These are phyloP conservation scores for Zoysia japonica DNA, from an alignment of 176 grass and related monocot species.

Conservation along the genomic window DNA sequence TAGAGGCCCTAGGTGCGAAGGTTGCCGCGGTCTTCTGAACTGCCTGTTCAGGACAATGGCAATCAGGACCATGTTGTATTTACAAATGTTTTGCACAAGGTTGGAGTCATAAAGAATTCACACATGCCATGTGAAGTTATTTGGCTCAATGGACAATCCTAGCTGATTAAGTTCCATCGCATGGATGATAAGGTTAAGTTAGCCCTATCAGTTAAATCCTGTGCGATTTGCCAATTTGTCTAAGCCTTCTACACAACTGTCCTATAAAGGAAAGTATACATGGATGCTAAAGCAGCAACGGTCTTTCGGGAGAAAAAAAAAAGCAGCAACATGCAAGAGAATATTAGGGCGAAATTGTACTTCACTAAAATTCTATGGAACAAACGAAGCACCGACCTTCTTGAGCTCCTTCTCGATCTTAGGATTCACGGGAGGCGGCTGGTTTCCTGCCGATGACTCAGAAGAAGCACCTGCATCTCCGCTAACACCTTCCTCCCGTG, in stretches of 20 bases:
- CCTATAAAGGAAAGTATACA: background rate
- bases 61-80: background rate
- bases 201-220: background rate
- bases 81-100: slow-evolving; percentile 4
- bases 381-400: slow-evolving; percentile 56
- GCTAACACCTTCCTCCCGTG: slow-evolving; percentile 24
- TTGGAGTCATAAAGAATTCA: background rate
- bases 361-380: background rate
- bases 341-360: background rate
- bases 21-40: slow-evolving; percentile 92
- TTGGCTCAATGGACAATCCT: background rate
- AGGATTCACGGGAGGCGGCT: slow-evolving; percentile 39
- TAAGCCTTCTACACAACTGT: background rate
- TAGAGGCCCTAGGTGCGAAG: slow-evolving; percentile 91
- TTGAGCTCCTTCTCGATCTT: slow-evolving; percentile 85
- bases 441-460: slow-evolving; percentile 13
- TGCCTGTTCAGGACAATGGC: slow-evolving; percentile 55
- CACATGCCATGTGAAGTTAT: background rate
- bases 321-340: no score
- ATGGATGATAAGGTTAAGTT: background rate
- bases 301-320: no score
- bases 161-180: background rate
- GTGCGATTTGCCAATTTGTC: background rate
- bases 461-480: slow-evolving; percentile 13
- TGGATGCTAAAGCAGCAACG: background rate